Conservation (phyloP, 352 stramenopile genomes). For the Pythium grandisporangium region DNA sequence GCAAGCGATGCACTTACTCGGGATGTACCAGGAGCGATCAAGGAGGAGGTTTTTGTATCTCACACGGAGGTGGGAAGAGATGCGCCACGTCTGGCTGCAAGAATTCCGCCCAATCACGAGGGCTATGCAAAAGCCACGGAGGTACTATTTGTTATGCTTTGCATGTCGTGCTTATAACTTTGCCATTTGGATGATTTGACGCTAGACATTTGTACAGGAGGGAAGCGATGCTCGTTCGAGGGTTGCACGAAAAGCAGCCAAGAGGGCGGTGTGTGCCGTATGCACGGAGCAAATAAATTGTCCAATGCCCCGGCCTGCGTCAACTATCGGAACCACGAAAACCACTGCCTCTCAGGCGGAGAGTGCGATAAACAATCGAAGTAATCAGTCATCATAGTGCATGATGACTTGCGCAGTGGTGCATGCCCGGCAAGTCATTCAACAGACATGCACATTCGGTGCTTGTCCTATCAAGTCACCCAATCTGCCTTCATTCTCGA, state of each 20-base stretch:
- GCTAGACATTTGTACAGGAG: constrained; percentile 31
- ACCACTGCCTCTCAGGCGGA: constrained; percentile 11
- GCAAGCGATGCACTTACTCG: constrained; percentile 55
- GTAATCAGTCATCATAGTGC: too few relatives aligned
- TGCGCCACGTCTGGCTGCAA: constrained; percentile 51
- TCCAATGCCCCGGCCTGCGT: constrained; percentile 19
- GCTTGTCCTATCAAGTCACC: too few relatives aligned
- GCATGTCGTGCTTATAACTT: too few relatives aligned
- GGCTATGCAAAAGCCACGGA: constrained; percentile 82
- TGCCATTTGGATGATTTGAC: too few relatives aligned
- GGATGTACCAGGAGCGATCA: constrained; percentile 69
- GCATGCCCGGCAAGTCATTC: too few relatives aligned
- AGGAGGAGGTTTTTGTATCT: constrained; percentile 79
- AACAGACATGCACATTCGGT: too few relatives aligned
- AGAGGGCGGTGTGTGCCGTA: constrained; percentile 55
- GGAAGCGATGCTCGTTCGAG: constrained; percentile 45
- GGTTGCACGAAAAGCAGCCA: constrained; percentile 69
- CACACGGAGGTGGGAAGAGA: constrained; percentile 60
- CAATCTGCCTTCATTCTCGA: too few relatives aligned
- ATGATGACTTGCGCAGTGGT: neutral
- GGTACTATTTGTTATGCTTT: constrained; percentile 18
- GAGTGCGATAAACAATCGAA: too few relatives aligned
- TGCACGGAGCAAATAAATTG: constrained; percentile 31
- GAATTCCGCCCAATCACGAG: constrained; percentile 75
- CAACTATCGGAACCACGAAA: constrained; percentile 16